Percentiles rank a stretch among this genome's conserved stretches.
These are phyloP conservation scores for Thielaviopsis populi DNA, from an alignment of 2,329 filamentous ascomycete genomes.

Conservation along the genomic window DNA sequence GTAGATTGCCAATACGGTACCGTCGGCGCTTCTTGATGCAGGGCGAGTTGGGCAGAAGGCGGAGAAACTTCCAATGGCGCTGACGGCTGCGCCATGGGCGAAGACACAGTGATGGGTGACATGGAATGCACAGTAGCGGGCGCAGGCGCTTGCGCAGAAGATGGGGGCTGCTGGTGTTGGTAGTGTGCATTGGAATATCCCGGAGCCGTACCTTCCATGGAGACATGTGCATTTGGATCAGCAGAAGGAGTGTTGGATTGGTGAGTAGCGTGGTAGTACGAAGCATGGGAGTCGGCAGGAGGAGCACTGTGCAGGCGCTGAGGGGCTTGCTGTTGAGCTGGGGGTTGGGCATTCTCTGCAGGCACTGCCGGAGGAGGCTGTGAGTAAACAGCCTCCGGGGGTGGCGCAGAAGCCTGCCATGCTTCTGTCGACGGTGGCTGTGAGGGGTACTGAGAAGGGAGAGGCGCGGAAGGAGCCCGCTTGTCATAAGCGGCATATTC, in stretches of 20 bases:
- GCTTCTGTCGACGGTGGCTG: constrained; percentile 7
- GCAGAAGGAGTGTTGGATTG: constrained; percentile 19
- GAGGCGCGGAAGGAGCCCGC: background rate
- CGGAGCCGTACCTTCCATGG: constrained; percentile 31
- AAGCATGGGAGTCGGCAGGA: constrained; percentile 36
- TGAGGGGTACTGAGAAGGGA: background rate
- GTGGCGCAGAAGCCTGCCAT: constrained; percentile 14
- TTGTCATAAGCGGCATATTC: constrained; percentile 7
- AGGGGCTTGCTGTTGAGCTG: background rate
- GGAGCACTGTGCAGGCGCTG: constrained; percentile 19
- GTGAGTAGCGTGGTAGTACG: constrained; percentile 36
- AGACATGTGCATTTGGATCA: constrained; percentile 21
- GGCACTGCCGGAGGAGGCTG: constrained; percentile 23
- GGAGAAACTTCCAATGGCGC: constrained; percentile 12
- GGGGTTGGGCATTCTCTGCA: constrained; percentile 19
- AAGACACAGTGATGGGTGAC: constrained; percentile 9
- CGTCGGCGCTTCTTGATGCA: constrained; percentile 18
- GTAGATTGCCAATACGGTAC: constrained; percentile 11
- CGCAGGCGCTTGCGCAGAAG: background rate
- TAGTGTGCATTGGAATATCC: constrained; percentile 33
- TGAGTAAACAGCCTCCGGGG: constrained; percentile 24
- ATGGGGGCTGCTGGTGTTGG: constrained; percentile 20
- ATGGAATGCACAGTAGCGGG: constrained; percentile 5
- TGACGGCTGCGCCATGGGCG: background rate
- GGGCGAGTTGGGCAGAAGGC: background rate